Percentiles rank a stretch among this genome's conserved stretches.
These are phyloP conservation scores for Hapsidospora chrysogenum DNA, from an alignment of 495 filamentous ascomycete species.

Conservation along the genomic window DNA sequence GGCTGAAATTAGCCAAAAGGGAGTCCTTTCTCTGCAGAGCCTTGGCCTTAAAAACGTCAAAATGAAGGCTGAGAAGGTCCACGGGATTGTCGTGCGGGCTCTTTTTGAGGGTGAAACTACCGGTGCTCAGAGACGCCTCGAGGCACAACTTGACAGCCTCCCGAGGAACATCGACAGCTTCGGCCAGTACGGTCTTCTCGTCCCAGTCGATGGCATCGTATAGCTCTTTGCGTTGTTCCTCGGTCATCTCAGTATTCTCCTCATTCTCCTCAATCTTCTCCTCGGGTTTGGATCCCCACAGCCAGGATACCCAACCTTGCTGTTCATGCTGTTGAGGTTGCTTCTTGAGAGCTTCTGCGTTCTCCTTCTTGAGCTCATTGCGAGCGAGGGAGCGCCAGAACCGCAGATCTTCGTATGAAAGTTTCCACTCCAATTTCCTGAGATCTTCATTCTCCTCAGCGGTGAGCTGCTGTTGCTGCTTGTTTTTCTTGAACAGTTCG, in stretches of 20 bases:
- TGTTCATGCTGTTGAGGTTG: slow-evolving; percentile 31
- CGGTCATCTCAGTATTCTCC: slow-evolving; percentile 69
- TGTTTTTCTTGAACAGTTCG: slow-evolving; percentile 82
- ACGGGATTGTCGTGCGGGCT: slow-evolving; percentile 63
- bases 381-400: slow-evolving; percentile 93
- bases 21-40: slow-evolving; percentile 80
- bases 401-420: slow-evolving; percentile 86
- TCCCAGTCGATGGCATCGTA: slow-evolving; percentile 98
- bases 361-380: slow-evolving; percentile 89
- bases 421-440: slow-evolving; percentile 64
- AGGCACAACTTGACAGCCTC: slow-evolving; percentile 87
- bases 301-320: slow-evolving; percentile 77
- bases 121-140: slow-evolving; percentile 74
- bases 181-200: slow-evolving; percentile 78
- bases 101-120: slow-evolving; percentile 82
- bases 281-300: slow-evolving; percentile 62
- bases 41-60: slow-evolving; percentile 83
- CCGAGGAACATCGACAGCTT: slow-evolving; percentile 72
- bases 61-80: slow-evolving; percentile 77
- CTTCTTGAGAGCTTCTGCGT: slow-evolving; percentile 51
- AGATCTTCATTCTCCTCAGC: slow-evolving; percentile 55
- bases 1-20: slow-evolving; percentile 68
- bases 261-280: slow-evolving; percentile 34
- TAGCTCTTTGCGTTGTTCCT: slow-evolving; percentile 88
- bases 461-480: slow-evolving; percentile 57